These are phyloP conservation scores for Pyrenochaeta sp. DNA, from an alignment of 2,329 filamentous ascomycete genomes.

Conservation along the genomic window DNA sequence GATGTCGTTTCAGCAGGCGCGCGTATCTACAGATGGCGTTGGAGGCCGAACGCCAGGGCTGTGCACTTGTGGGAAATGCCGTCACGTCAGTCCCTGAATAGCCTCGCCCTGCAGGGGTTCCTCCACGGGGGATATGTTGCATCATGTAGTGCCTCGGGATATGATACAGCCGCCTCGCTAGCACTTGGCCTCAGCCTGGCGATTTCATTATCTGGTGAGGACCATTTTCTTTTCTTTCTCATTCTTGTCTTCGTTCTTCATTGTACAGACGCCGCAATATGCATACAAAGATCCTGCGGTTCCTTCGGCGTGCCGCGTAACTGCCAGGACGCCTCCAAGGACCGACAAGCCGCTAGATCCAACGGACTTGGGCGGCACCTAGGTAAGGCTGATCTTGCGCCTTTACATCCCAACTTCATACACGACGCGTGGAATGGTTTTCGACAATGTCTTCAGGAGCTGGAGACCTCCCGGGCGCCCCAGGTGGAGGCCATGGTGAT, in stretches of 20 bases:
- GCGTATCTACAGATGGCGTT: neutral
- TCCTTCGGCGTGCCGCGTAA: slow-evolving; percentile 21
- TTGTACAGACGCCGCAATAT: slow-evolving; percentile 2
- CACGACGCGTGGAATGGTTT: slow-evolving; percentile 29
- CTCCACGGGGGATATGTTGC: neutral
- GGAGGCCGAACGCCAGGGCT: neutral
- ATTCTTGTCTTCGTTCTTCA: slow-evolving; percentile 1
- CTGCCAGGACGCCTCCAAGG: slow-evolving; percentile 13
- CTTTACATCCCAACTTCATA: slow-evolving; percentile 6
- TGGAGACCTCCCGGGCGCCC: slow-evolving; percentile 29
- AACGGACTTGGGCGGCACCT: slow-evolving; percentile 1
- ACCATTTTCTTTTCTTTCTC: too few species aligned
- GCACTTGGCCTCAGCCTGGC: neutral
- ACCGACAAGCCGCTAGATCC: slow-evolving; percentile 28
- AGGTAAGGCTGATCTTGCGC: slow-evolving; percentile 8
- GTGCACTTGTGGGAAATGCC: slow-evolving; percentile 1
- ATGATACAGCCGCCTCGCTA: slow-evolving; percentile 5
- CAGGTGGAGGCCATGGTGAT: neutral
- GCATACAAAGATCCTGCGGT: neutral
- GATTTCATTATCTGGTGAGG: too few species aligned
- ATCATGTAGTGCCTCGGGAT: slow-evolving; percentile 3
- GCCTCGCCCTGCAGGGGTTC: slow-evolving; percentile 5
- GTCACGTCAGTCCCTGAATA: slow-evolving; percentile 18
- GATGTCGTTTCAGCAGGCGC: slow-evolving; percentile 11
- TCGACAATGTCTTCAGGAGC: slow-evolving; percentile 34